phyloP scores from a whole-genome alignment of 2,329 filamentous ascomycete species.

The Talaromyces sp. region DNA sequence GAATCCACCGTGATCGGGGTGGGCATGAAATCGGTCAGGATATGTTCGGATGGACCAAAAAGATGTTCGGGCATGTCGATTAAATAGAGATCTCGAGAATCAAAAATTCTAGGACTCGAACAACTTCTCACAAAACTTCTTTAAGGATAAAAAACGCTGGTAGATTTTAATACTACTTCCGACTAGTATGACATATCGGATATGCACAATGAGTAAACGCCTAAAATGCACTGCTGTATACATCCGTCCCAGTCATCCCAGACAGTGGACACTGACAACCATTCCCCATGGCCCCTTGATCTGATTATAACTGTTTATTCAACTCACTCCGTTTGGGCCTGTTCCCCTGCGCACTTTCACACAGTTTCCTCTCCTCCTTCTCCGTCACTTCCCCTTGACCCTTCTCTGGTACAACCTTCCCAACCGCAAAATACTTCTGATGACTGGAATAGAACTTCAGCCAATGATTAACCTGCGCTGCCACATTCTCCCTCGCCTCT shows the following conservation, averaged over 20 bases:
- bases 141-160: too few species aligned
- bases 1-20: slow-evolving; percentile 32
- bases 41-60: not conserved
- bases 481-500: slow-evolving; percentile 60
- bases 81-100: slow-evolving; percentile 24
- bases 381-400: slow-evolving; percentile 28
- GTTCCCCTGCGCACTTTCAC: slow-evolving; percentile 63
- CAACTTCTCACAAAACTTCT: too few species aligned
- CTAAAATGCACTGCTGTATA: not conserved
- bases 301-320: slow-evolving; percentile 10
- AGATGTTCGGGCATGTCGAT: slow-evolving; percentile 25
- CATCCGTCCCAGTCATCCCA: not conserved
- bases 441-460: slow-evolving; percentile 73
- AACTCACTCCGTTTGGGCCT: slow-evolving; percentile 47
- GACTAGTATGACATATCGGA: not conserved
- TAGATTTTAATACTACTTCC: not conserved
- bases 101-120: slow-evolving; percentile 13
- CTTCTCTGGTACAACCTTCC: slow-evolving; percentile 60
- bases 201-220: not conserved
- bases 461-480: slow-evolving; percentile 72
- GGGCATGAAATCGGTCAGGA: slow-evolving; percentile 16
- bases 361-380: slow-evolving; percentile 57
- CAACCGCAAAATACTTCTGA: slow-evolving; percentile 76
- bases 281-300: not conserved
- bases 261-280: not conserved